These are phyloP conservation scores for Sugiyamaella boreocaroliniensis DNA, from an alignment of 805 yeast species.

Conservation along the genomic window DNA sequence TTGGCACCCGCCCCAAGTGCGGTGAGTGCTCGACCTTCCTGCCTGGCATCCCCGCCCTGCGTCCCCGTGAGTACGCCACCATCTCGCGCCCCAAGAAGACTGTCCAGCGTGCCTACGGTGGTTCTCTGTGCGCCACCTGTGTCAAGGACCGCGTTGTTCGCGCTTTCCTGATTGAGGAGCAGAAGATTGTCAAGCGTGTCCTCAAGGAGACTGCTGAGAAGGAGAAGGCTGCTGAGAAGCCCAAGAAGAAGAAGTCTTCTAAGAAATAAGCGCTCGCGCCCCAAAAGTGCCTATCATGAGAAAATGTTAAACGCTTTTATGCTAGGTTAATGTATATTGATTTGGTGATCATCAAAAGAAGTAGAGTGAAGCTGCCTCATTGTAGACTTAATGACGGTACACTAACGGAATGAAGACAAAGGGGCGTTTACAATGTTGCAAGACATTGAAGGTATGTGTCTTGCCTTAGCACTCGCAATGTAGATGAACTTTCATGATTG, in stretches of 20 bases:
- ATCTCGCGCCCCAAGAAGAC: conserved; percentile 96
- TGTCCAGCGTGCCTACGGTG: conserved; percentile 99
- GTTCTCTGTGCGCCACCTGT: conserved; percentile 94
- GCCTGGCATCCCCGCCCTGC: conserved; percentile 85
- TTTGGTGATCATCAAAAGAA: background rate
- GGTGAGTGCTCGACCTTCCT: conserved; percentile 65
- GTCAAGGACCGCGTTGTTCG: conserved; percentile 99
- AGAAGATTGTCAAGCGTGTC: conserved; percentile 99
- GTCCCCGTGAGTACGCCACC: conserved; percentile 97
- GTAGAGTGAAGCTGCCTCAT: background rate
- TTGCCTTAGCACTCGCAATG: no score
- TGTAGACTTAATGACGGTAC: background rate
- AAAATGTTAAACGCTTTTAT: background rate
- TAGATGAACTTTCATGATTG: no score
- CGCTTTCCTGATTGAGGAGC: conserved; percentile 99
- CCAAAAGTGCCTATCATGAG: background rate
- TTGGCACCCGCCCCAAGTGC: conserved; percentile 68
- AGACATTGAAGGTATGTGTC: no score
- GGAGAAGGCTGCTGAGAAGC: conserved; percentile 59
- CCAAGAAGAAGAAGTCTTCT: conserved; percentile 22
- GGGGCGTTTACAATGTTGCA: no score
- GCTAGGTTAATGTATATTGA: background rate
- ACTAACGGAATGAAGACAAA: no score
- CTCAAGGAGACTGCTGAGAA: conserved; percentile 92
- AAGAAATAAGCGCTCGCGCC: conserved; percentile 23